A percentile compares a stretch with the other conserved stretches of the same genome.
Evolutionary conservation across 257 asterid species (phyloP).

Genomic region (Anisodus tanguticus): DNA sequence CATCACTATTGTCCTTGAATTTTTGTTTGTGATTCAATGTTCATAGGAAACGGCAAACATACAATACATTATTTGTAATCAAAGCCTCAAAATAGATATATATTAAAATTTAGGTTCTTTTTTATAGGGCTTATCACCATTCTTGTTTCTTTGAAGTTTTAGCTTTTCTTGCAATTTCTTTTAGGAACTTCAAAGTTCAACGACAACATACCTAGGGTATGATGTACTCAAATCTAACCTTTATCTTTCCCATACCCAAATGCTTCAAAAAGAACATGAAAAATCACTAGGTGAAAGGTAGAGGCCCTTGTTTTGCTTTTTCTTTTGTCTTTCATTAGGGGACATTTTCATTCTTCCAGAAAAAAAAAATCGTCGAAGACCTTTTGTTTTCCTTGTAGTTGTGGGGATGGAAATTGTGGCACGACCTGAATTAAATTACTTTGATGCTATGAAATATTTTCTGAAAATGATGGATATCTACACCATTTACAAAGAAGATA

Average conservation of each 20-base stretch:
- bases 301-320: background rate
- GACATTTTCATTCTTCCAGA: background rate
- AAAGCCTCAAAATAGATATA: background rate
- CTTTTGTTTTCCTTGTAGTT: background rate
- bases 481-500: background rate
- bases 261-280: too few species aligned
- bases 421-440: background rate
- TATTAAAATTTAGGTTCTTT: background rate
- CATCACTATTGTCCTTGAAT: slow-evolving; percentile 15
- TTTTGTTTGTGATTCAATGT: slow-evolving; percentile 5
- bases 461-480: slow-evolving; percentile 23
- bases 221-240: too few species aligned
- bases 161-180: background rate
- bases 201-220: too few species aligned
- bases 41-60: slow-evolving; percentile 1
- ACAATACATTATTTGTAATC: slow-evolving; percentile 18
- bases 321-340: background rate
- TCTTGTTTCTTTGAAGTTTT: background rate
- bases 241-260: too few species aligned
- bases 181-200: background rate
- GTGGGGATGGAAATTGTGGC: slow-evolving; percentile 19
- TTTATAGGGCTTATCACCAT: background rate
- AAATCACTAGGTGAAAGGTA: background rate
- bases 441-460: slow-evolving; percentile 22
- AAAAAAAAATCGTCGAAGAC: background rate